phyloP scores from a whole-genome alignment of 768 basidiomycete species.

The Chlorophyllum brunneum region DNA sequence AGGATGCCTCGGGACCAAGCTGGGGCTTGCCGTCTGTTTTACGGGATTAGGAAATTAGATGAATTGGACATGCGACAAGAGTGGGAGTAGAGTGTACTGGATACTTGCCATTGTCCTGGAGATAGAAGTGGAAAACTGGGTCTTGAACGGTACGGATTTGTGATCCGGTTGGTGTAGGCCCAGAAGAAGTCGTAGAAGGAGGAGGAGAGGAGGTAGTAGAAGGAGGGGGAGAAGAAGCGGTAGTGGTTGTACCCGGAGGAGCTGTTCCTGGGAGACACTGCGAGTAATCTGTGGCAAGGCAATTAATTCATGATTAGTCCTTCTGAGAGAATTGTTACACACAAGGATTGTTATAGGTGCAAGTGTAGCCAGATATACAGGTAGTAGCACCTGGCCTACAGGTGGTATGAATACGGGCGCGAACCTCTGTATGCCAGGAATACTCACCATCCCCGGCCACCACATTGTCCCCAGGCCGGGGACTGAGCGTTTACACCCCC shows the following conservation, averaged over 20 bases:
- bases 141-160: constrained; percentile 51
- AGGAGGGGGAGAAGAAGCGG: constrained; percentile 25
- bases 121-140: constrained; percentile 55
- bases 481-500: constrained; percentile 30
- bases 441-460: constrained; percentile 35
- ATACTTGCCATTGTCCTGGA: constrained; percentile 42
- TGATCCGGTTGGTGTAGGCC: constrained; percentile 36
- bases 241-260: constrained; percentile 17
- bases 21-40: constrained; percentile 41
- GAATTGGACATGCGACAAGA: too few relatives aligned
- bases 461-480: constrained; percentile 40
- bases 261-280: constrained; percentile 45
- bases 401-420: not conserved
- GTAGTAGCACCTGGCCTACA: constrained; percentile 39
- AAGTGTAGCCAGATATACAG: constrained; percentile 40
- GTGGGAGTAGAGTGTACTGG: not conserved
- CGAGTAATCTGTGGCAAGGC: constrained; percentile 39
- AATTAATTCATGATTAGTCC: not conserved
- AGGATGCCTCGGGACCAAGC: constrained; percentile 49
- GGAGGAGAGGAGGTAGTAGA: constrained; percentile 23
- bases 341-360: constrained; percentile 38
- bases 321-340: constrained; percentile 5
- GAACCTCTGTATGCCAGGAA: not conserved
- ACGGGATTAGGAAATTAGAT: not conserved
- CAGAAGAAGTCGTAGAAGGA: constrained; percentile 27